A percentile compares a stretch with the other conserved stretches of the same genome.
phyloP scores from a whole-genome alignment of 169 alveolate genomes.

The Cryptosporidium bovis region DNA sequence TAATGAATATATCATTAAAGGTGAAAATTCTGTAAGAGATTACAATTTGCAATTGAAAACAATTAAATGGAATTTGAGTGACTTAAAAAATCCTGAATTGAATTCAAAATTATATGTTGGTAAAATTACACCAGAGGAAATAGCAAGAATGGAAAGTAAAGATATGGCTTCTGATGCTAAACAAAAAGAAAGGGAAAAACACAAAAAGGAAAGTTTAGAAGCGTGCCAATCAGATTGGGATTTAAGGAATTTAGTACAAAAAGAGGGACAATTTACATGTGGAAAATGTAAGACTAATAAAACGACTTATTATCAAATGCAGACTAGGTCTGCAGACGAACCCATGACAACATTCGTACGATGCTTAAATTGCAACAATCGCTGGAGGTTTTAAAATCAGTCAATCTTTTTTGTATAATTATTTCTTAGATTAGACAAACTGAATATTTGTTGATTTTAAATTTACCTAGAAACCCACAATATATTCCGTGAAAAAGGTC shows the following conservation, averaged over 20 bases:
- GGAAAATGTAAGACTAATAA: slow-evolving; percentile 90
- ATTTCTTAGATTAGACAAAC: too few relatives aligned
- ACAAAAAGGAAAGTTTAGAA: slow-evolving; percentile 85
- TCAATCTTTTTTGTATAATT: too few relatives aligned
- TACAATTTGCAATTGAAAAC: slow-evolving; percentile 87
- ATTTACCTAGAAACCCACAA: too few relatives aligned
- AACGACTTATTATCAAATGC: slow-evolving; percentile 93
- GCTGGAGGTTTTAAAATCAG: slow-evolving; percentile 90
- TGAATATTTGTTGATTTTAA: too few relatives aligned
- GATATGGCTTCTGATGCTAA: slow-evolving; percentile 94
- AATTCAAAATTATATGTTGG: slow-evolving; percentile 87
- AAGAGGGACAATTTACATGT: slow-evolving; percentile 94
- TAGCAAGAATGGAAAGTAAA: slow-evolving; percentile 90
- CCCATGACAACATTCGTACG: slow-evolving; percentile 98
- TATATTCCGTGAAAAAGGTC: too few relatives aligned
- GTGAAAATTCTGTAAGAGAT: slow-evolving; percentile 80
- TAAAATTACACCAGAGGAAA: slow-evolving; percentile 81
- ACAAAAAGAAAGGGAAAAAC: slow-evolving; percentile 86
- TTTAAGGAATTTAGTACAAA: slow-evolving; percentile 82
- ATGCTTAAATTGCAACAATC: slow-evolving; percentile 93
- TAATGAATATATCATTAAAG: slow-evolving; percentile 75
- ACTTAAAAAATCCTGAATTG: slow-evolving; percentile 89
- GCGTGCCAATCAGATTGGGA: slow-evolving; percentile 96
- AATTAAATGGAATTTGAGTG: slow-evolving; percentile 89
- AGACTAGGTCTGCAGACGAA: slow-evolving; percentile 97